Evolutionary conservation across 805 yeast species (phyloP), one percentile per base, ranked within the genome.

Genomic region (Pichia nanzhaoensis): DNA sequence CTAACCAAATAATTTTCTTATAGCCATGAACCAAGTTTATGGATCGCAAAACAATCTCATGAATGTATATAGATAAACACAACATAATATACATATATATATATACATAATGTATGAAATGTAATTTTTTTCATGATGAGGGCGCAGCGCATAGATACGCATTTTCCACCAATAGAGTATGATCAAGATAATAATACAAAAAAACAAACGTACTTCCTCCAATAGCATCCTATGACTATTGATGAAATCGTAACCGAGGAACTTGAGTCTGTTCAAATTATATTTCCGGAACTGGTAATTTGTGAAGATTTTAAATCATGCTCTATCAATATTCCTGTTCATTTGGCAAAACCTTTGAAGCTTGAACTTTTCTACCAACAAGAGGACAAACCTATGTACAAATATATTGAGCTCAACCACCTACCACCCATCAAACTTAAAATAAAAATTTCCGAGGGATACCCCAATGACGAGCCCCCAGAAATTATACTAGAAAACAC

Each of bases 241-340:
- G 16, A 17, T 2, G 38, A 44, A 30, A 34, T 30, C 20, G 44
- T 47, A 16, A 34, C 39, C 1, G 70, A 71, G 47, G 78, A 74
- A 48, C 57, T 75, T 16, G 67, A 62, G 33, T 65, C 70, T 4
- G 48, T 74, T 34, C 44, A 46, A 39, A 67, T 69, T 0, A 74
- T 74, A 1, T 75, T 60, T 47, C 74, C 74, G 1, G 71, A 74
- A 42, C 53, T 59, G 5, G 39, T 18, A 30, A 46, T 58, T 4
- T 31, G 40, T 18, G 2, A 17, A 3, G 39, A 6, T 0, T 17
- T 34, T 16, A 47, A 21, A 10, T 12, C 51, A 1, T 73, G 74
- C 0, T 5, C 47, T 0, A 43, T 70, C 0, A 46, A 37, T 3
- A 57, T 71, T 3, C 65, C 66, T 0, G 44, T 66, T 10, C 47